These are phyloP conservation scores for Chlorokybus atmophyticus DNA, from an alignment of 139 green algal genomes.

Conservation along the genomic window DNA sequence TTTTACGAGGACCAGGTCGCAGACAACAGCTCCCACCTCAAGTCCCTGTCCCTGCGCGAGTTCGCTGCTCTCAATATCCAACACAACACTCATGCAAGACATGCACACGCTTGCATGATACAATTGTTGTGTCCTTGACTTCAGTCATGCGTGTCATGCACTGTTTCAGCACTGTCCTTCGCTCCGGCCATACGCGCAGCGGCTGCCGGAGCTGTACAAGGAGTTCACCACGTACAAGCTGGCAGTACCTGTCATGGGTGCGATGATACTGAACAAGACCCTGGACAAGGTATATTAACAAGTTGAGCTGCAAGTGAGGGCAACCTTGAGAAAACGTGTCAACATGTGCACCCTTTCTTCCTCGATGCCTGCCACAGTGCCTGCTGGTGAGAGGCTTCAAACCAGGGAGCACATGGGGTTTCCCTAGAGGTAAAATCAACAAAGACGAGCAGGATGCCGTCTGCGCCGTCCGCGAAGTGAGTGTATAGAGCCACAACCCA, in stretches of 20 bases:
- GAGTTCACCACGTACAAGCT: conserved; percentile 78
- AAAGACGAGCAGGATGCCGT: conserved; percentile 59
- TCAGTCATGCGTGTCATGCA: too few relatives aligned
- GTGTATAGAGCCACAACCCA: too few relatives aligned
- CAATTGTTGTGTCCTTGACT: too few relatives aligned
- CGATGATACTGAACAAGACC: conserved; percentile 66
- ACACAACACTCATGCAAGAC: too few relatives aligned
- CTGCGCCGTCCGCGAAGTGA: conserved; percentile 76
- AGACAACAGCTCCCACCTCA: conserved; percentile 20
- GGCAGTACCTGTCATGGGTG: conserved; percentile 51
- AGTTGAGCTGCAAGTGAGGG: not conserved
- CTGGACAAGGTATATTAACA: conserved; percentile 16
- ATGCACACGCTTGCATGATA: too few relatives aligned
- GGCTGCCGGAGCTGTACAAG: conserved; percentile 57
- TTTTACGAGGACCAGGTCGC: conserved; percentile 71
- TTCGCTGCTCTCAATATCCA: conserved; percentile 42
- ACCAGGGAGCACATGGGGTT: conserved; percentile 65
- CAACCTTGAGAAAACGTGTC: not conserved
- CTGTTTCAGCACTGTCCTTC: conserved; percentile 27
- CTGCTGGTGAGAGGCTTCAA: conserved; percentile 77
- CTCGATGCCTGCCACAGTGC: conserved; percentile 8
- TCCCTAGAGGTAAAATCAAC: conserved; percentile 82
- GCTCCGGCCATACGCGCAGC: conserved; percentile 43
- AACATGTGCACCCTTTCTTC: not conserved
- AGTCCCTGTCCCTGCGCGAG: conserved; percentile 43